Base-by-base conservation (phyloP, 306 rosid genomes). In the Delonix regia region DNA sequence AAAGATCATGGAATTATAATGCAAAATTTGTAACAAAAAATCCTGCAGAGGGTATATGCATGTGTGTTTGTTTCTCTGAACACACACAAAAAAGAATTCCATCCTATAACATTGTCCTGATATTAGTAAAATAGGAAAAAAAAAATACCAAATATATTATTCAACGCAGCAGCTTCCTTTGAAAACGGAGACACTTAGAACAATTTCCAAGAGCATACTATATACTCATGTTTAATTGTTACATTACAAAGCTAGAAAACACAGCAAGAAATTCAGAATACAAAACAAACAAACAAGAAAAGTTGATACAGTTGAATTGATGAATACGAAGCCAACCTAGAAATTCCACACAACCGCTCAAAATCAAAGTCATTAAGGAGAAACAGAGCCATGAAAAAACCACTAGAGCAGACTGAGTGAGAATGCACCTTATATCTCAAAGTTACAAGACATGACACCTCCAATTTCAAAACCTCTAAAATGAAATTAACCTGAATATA, bases 171-270 rank as follows among this genome's bases (percentile, higher is more conserved):
- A 24, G 4, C 51, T 28, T 27, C 72, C 38, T 22, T 16, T 19
- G 41, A 24, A 49, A 71, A 69, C 39, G 51, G 24, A 62, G 44
- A n/a, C n/a, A n/a, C n/a, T n/a, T n/a, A n/a, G n/a, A n/a, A n/a
- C n/a, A n/a, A n/a, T n/a, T n/a, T n/a, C 56, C 41, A 28, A 56
- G n/a, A n/a, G n/a, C n/a, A n/a, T n/a, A n/a, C n/a, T n/a, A n/a
- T n/a, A n/a, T n/a, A n/a, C n/a, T n/a, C n/a, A n/a, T n/a, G n/a
- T n/a, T n/a, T n/a, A n/a, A n/a, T n/a, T n/a, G n/a, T n/a, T n/a
- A n/a, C n/a, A n/a, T n/a, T n/a, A n/a, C n/a, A n/a, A 41, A 33
- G 52, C 70, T 39, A 65, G 49, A 71, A 77, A 42, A 52, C 42
- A 44, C 56, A 19, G 19, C 19, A 62, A 72, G 5, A 78, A 39